Base-by-base conservation (phyloP, 331 rosid species). In the Pyracantha coccinea region DNA sequence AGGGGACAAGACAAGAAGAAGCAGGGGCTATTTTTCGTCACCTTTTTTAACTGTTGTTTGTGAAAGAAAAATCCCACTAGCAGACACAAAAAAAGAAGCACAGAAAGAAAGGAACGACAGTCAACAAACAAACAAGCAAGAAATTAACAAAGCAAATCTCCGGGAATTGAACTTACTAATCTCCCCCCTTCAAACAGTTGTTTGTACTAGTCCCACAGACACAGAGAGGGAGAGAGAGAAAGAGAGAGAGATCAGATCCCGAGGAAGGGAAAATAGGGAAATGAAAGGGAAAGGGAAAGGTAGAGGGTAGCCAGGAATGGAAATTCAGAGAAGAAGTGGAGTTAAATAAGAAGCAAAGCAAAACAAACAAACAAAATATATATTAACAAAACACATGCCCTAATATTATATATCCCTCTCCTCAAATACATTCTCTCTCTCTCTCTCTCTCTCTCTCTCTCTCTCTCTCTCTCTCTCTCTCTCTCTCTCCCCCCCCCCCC, bases 241-340 rank as follows among this genome's bases (percentile, higher is more conserved):
- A 79, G 74, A 69, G 65, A 14, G 41, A 75, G 81, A 77, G 80
- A 85, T 70, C 84, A 74, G 86, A 89, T 87, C 89, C 83, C 87
- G 85, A 87, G 86, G 83, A 80, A 45, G 45, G 71, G 72, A 78
- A 85, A 80, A 69, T 85, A 71, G 75, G 79, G 74, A 20, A 19
- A 72, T 55, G 59, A 73, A 68, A 53, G 53, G 58, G 27, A 54
- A 79, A 41, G 59, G 53, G 24, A 53, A 79, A 15, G 58, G 68
- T 3, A 19, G 63, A 67, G 19, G 60, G 38, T 38, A 67, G 69
- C 65, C 58, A 81, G 54, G 89, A 86, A 78, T 82, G 79, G 86
- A 27, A 86, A 77, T 74, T 71, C 35, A 67, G 75, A 76, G 85
- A 77, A 25, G 86, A 64, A 62, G 78, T 60, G 73, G 86, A 77